phyloP scores from a whole-genome alignment of 2,329 filamentous ascomycete species.

The Aspergillus spinulosporus region DNA sequence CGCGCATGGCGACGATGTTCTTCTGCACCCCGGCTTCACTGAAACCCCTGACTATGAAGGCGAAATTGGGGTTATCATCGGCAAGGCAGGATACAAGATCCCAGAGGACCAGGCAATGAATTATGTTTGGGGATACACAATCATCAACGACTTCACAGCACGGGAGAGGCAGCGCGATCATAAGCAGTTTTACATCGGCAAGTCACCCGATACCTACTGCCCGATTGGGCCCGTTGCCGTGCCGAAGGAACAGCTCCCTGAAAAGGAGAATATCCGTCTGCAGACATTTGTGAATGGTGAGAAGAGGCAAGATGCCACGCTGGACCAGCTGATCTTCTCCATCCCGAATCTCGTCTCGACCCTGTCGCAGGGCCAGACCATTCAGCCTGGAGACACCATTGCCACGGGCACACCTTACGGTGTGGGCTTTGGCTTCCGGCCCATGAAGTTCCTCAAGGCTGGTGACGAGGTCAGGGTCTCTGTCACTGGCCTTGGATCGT shows the following conservation, averaged over 20 bases:
- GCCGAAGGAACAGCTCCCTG: conserved; percentile 47
- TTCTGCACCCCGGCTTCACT: conserved; percentile 51
- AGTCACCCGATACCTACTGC: conserved; percentile 57
- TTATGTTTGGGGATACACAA: conserved; percentile 59
- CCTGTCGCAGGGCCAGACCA: conserved; percentile 51
- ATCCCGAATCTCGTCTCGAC: conserved; percentile 51
- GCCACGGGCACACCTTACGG: conserved; percentile 47
- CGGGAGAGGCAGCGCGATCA: conserved; percentile 58
- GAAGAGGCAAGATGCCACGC: conserved; percentile 51
- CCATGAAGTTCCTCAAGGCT: conserved; percentile 44
- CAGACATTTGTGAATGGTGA: conserved; percentile 54
- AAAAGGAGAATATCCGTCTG: conserved; percentile 42
- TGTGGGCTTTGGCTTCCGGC: conserved; percentile 47
- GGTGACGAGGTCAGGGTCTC: conserved; percentile 47
- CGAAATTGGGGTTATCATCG: conserved; percentile 59
- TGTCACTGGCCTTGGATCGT: conserved; percentile 44
- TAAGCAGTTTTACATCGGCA: conserved; percentile 62
- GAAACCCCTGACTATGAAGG: conserved; percentile 57
- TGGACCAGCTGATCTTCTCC: conserved; percentile 53
- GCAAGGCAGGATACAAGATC: conserved; percentile 50
- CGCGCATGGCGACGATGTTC: conserved; percentile 50
- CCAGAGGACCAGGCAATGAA: conserved; percentile 48
- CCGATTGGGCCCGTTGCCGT: conserved; percentile 59
- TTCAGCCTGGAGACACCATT: conserved; percentile 54
- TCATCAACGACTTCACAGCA: conserved; percentile 59